Evolutionary conservation across 2,329 filamentous ascomycete genomes (phyloP).

Genomic region (Cytospora leucostoma): DNA sequence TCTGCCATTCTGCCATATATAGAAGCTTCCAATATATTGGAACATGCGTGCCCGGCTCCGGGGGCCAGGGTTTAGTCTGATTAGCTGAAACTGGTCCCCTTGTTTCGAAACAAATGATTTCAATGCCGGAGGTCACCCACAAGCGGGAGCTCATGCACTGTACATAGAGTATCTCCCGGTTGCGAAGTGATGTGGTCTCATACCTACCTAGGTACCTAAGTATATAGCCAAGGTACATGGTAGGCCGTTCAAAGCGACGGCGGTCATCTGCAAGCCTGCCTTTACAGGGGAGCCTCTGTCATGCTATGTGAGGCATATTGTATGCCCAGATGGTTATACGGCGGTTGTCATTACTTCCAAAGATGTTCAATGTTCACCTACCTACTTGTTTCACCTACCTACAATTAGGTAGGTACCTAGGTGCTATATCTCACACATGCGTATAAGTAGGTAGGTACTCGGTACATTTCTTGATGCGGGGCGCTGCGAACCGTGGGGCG

Average conservation of each 20-base stretch:
- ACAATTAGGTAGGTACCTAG: not conserved
- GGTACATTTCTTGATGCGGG: not conserved
- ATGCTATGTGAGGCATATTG: too few relatives aligned
- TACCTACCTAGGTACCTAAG: not conserved
- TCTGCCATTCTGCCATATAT: not conserved
- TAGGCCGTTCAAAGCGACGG: too few relatives aligned
- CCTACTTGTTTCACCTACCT: not conserved
- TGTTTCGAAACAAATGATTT: not conserved
- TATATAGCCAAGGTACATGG: not conserved
- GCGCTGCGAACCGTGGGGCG: not conserved
- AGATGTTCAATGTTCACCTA: too few relatives aligned
- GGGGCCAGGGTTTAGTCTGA: not conserved
- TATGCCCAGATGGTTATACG: too few relatives aligned
- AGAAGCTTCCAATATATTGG: not conserved
- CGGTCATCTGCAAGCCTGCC: too few relatives aligned
- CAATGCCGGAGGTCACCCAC: not conserved
- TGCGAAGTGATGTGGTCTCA: not conserved
- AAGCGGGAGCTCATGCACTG: not conserved
- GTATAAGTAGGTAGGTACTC: too few relatives aligned
- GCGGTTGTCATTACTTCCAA: too few relatives aligned
- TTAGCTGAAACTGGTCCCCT: not conserved
- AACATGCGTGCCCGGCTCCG: not conserved
- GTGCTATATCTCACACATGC: too few relatives aligned
- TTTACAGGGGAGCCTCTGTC: too few relatives aligned
- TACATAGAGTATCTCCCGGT: not conserved